phyloP scores from a whole-genome alignment of 257 asterid genomes.

The Osmanthus fragrans region DNA sequence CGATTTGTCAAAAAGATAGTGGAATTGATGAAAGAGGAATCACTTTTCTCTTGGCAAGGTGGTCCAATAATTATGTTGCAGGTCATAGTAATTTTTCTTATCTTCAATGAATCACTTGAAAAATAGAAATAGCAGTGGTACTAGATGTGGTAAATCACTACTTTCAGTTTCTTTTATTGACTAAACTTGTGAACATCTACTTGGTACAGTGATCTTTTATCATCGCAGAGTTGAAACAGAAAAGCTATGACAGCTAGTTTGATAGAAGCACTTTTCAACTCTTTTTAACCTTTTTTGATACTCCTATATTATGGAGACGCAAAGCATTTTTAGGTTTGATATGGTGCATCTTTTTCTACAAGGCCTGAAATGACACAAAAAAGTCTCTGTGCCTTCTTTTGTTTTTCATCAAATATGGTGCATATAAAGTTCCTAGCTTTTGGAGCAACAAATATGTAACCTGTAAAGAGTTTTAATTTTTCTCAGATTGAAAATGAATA shows the following conservation, averaged over 20 bases:
- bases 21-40: slow-evolving; percentile 73
- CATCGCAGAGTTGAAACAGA: neutral
- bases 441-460: slow-evolving; percentile 13
- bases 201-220: neutral
- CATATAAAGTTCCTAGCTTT: neutral
- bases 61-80: slow-evolving; percentile 90
- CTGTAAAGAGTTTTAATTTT: slow-evolving; percentile 12
- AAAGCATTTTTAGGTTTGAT: neutral
- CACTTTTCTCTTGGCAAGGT: slow-evolving; percentile 95
- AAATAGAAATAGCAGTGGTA: slow-evolving; percentile 1
- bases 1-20: slow-evolving; percentile 84
- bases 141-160: slow-evolving; percentile 13
- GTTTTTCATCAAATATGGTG: neutral
- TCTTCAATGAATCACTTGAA: slow-evolving; percentile 15
- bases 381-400: neutral
- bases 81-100: slow-evolving; percentile 44
- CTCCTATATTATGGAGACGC: slow-evolving; percentile 5
- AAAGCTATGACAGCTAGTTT: slow-evolving; percentile 1
- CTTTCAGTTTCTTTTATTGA: neutral
- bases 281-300: neutral
- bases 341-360: slow-evolving; percentile 18
- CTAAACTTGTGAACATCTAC: neutral
- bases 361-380: neutral
- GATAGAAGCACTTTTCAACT: slow-evolving; percentile 1
- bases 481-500: slow-evolving; percentile 93